Evolutionary conservation across 176 grass and related monocot species (phyloP), one percentile per base, ranked within the genome.

Genomic region (Hyparrhenia diplandra): DNA sequence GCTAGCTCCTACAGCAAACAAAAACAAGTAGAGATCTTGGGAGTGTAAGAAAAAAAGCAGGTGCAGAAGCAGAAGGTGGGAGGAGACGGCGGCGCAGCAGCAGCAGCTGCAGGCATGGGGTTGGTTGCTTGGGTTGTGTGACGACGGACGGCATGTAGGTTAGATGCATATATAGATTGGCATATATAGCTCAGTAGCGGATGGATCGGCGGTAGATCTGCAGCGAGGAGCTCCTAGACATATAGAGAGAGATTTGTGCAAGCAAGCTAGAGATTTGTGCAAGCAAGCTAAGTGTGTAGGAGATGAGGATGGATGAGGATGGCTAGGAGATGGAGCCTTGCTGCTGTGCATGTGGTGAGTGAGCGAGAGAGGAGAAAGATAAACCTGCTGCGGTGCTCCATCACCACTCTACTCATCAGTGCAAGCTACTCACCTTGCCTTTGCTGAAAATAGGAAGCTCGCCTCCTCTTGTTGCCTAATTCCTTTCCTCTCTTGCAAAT

Each of bases 1-100:
- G n/a, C n/a, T n/a, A n/a, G n/a, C 71, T 59, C 77, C 71, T 89
- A 69, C 39, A 67, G 77, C 0, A 11, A 23, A 63, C n/a, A 63
- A 77, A 81, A 89, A 64, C 14, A 81, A 85, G 58, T 72, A 73
- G 78, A 89, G 83, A 89, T 89, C 88, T 89, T 89, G 83, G 65
- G 64, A 55, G 42, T 75, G 42, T 75, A 84, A 84, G 58, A 81
- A 5, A 85, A 85, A 35, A 47, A 46, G 66, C 67, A 14, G 74
- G 31, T 8, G 14, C 47, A 81, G 24, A n/a, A 71, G 35, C 23
- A 71, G 17, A 55, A 80, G 76, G 46, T 49, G 46, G 14, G 46
- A 49, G 46, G 18, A 14, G 46, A 18, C 46, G 46, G 46, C 41
- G 73, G 60, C 21, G 20, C 13, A 58, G 61, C 34, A 59, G 14